These are phyloP conservation scores for Pharus latifolius DNA, from an alignment of 176 grass and related monocot species.

Conservation along the genomic window DNA sequence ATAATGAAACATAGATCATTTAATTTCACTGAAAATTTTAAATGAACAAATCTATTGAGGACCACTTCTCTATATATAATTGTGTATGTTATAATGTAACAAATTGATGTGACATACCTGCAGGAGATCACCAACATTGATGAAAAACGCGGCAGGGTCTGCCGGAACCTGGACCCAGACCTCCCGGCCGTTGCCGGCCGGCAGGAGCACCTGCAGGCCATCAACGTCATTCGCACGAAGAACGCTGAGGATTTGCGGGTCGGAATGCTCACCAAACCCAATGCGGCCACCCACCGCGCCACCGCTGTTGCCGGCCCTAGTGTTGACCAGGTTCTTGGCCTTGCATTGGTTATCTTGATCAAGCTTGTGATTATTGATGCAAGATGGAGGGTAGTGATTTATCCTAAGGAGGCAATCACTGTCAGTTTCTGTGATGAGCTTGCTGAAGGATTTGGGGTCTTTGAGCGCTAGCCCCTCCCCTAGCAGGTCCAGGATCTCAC, in stretches of 20 bases:
- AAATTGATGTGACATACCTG: slow-evolving; percentile 41
- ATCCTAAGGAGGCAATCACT: slow-evolving; percentile 84
- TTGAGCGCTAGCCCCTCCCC: slow-evolving; percentile 68
- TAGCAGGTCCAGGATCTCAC: slow-evolving; percentile 79
- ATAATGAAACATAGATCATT: too few relatives aligned
- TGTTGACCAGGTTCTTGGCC: slow-evolving; percentile 17
- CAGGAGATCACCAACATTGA: slow-evolving; percentile 80
- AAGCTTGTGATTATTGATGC: slow-evolving; percentile 21
- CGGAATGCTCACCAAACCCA: slow-evolving; percentile 92
- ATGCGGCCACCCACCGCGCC: slow-evolving; percentile 20
- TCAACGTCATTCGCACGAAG: slow-evolving; percentile 80
- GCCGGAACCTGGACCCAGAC: slow-evolving; percentile 67
- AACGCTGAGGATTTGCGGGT: slow-evolving; percentile 83
- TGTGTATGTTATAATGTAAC: slow-evolving; percentile 5
- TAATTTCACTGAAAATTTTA: too few relatives aligned
- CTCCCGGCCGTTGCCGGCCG: background rate
- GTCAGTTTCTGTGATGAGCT: slow-evolving; percentile 55
- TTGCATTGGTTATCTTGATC: slow-evolving; percentile 39
- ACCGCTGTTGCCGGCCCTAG: slow-evolving; percentile 5
- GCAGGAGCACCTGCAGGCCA: slow-evolving; percentile 58
- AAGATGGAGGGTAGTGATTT: slow-evolving; percentile 76
- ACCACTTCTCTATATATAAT: too few relatives aligned
- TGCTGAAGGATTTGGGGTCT: slow-evolving; percentile 54
- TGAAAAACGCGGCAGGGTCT: slow-evolving; percentile 65
- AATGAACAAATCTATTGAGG: too few relatives aligned